Evolutionary conservation across 1,284 basidiomycete genomes (phyloP), one percentile per base, ranked within the genome.

Genomic region (Thelephora terrestris): DNA sequence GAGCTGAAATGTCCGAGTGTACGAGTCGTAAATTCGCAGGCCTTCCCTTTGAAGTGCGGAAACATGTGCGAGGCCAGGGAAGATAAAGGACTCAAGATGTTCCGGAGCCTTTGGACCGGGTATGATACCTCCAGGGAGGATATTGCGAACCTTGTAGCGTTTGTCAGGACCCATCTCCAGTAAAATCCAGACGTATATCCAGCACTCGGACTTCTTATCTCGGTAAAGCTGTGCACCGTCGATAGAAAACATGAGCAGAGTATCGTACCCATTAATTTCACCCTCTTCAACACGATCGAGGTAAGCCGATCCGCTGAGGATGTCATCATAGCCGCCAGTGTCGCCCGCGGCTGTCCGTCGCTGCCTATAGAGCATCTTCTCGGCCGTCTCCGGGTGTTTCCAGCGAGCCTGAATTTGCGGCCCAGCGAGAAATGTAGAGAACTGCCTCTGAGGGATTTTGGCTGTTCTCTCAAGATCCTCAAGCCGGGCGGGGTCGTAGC

Each of bases 61-160:
- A n/a, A n/a, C n/a, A n/a, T n/a, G n/a, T n/a, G n/a, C n/a, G n/a
- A n/a, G n/a, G n/a, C n/a, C n/a, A n/a, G n/a, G 58, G 45, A 64
- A 68, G 0, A 68, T 45, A 52, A 67, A 71, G 1, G 65, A 68
- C 20, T 71, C 64, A 6, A 64, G 36, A 43, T 65, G 59, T 43
- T 64, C 62, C 0, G 64, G 67, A 27, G 63, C 61, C 10, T 65
- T 58, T 0, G 65, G 66, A 16, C 64, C 64, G 10, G 60, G 62
- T 35, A 67, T 59, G 43, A 64, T 45, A 9, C 55, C 47, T 16
- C 55, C 64, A 25, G 50, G 50, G 21, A 52, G 16, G 10, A 52
- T 32, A 25, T 52, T 36, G 7, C 35, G 14, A 20, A 46, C 50
- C 50, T 51, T 47, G 36, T 52, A 52, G 4, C 51, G 51, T 14